These are phyloP conservation scores for Colletotrichum sp. DNA, from an alignment of 2,329 filamentous ascomycete genomes.

Conservation along the genomic window DNA sequence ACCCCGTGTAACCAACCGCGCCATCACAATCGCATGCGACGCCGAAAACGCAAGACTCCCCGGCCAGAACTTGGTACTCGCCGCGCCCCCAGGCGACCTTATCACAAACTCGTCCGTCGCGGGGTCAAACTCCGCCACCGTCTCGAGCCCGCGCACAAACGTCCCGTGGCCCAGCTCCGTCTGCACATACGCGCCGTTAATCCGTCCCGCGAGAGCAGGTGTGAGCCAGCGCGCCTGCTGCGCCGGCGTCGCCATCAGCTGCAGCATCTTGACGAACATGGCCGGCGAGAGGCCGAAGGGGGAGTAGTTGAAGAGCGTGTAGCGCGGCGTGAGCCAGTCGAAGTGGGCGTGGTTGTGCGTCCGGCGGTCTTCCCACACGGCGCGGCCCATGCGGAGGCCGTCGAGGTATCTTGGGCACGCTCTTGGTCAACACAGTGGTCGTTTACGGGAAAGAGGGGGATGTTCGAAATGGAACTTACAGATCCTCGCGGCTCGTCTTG, in stretches of 20 bases:
- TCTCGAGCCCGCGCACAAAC: not conserved
- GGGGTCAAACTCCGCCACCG: not conserved
- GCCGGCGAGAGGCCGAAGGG: not conserved
- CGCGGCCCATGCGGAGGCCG: not conserved
- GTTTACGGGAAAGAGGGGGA: rapidly evolving
- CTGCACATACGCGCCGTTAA: not conserved
- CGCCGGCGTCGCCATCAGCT: not conserved
- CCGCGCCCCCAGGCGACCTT: not conserved
- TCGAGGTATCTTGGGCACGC: not conserved
- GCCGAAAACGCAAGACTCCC: not conserved
- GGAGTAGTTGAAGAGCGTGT: not conserved
- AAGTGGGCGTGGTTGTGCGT: not conserved
- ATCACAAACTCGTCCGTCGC: not conserved
- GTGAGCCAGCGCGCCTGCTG: not conserved
- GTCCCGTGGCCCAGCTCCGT: not conserved
- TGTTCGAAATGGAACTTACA: not conserved
- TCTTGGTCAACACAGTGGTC: no score
- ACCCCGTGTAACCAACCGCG: not conserved
- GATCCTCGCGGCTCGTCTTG: not conserved
- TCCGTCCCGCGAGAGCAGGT: not conserved
- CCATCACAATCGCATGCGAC: not conserved
- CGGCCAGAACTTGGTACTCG: not conserved
- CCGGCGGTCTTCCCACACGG: not conserved
- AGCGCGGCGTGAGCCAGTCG: not conserved
- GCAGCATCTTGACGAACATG: not conserved